Base-by-base conservation (phyloP, 2,329 filamentous ascomycete genomes). In the Colletotrichum zoysiae region DNA sequence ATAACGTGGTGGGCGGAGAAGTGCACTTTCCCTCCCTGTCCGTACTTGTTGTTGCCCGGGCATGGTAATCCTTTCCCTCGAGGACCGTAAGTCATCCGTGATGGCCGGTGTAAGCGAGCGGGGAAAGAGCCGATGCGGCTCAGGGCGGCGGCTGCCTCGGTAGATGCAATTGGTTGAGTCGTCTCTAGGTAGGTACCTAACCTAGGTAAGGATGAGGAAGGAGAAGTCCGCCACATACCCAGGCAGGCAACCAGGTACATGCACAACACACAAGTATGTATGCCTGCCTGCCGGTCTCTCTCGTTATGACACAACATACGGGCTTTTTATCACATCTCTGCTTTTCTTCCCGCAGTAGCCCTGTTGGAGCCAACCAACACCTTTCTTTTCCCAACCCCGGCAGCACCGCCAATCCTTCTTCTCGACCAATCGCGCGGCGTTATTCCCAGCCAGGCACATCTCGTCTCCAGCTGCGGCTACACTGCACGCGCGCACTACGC, bases 381-480 rank as follows among this genome's bases (percentile, higher is more conserved):
- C 38, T 16, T 48, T 40, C 3, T 38, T 51, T 46, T 51, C n/a
- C 12, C 46, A n/a, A 7, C 33, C 38, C 38, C 48, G 30, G 23
- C 48, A 42, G 30, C 33, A 53, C 48, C 23, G 35, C 26, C 33
- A 40, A 63, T 30, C 48, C 35, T 42, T 68, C 42, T 44, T 11
- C 26, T 60, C 44, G 14, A 33, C 69, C 69, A 71, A 71, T 71
- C 58, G 68, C 57, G 51, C 23, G 44, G 5, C 33, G 8, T 16
- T 35, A 5, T 38, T 30, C 11, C 16, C 35, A 40, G 12, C 42
- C 42, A 33, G 51, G 38, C 56, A 40, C 65, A 55, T 71, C 23
- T 58, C 16, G n/a, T 35, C 35, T 71, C 58, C 69, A 71, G 59
- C 58, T 68, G 60, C 60, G 51, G 60, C 48, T 63, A 50, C 30